A percentile compares a stretch with the other conserved stretches of the same genome.
These are phyloP conservation scores for Coriolopsis trogii DNA, from an alignment of 1,284 basidiomycete genomes.

Conservation along the genomic window DNA sequence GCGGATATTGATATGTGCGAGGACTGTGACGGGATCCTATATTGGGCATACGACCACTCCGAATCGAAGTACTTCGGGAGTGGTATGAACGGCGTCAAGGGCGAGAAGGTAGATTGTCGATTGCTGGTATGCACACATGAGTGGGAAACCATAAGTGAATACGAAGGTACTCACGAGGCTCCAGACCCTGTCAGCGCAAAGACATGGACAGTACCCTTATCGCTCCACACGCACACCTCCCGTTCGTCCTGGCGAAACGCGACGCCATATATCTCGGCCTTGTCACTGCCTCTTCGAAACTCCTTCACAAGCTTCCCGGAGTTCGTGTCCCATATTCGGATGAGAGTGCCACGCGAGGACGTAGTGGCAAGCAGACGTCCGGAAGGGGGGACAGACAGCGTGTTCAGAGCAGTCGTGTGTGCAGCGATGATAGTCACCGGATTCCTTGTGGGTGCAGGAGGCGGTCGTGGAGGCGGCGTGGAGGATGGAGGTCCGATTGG, in stretches of 20 bases:
- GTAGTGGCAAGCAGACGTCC: conserved; percentile 87
- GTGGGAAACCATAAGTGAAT: neutral
- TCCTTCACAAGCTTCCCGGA: conserved; percentile 81
- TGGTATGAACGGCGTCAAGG: conserved; percentile 75
- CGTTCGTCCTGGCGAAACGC: conserved; percentile 78
- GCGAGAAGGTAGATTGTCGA: conserved; percentile 78
- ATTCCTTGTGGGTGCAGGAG: conserved; percentile 59
- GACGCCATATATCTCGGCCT: conserved; percentile 91
- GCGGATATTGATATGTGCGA: conserved; percentile 78
- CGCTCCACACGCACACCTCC: conserved; percentile 90
- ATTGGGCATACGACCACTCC: conserved; percentile 93
- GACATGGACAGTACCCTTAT: conserved; percentile 95
- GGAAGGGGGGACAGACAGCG: conserved; percentile 76
- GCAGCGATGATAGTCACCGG: conserved; percentile 85
- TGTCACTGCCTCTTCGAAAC: conserved; percentile 86
- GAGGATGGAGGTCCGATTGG: conserved; percentile 50
- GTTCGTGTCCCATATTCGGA: conserved; percentile 86
- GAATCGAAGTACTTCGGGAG: conserved; percentile 93
- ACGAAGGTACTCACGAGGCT: conserved; percentile 54
- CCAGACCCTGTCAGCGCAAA: conserved; percentile 73
- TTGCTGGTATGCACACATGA: conserved; percentile 50
- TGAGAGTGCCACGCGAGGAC: conserved; percentile 83
- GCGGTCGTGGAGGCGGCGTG: conserved; percentile 49
- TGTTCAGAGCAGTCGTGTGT: conserved; percentile 80
- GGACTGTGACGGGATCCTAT: conserved; percentile 83